Percentiles rank a stretch among this genome's conserved stretches.
These are phyloP conservation scores for Beta corolliflora DNA, from an alignment of 179 eudicot genomes.

Conservation along the genomic window DNA sequence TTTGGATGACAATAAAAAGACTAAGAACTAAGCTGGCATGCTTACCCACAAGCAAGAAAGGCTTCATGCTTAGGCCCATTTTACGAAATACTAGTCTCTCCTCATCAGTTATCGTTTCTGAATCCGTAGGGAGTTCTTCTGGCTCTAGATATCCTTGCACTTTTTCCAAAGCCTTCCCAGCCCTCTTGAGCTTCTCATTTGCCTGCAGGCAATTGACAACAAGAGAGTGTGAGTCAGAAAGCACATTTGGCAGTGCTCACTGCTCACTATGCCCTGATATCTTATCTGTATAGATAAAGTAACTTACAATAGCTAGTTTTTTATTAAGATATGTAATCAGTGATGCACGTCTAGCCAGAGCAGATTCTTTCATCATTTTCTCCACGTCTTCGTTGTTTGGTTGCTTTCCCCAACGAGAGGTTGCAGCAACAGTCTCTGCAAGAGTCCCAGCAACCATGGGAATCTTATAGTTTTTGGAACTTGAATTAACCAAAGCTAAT, in stretches of 20 bases:
- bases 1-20: not conserved
- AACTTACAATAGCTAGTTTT: slow-evolving; percentile 72
- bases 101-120: slow-evolving; percentile 80
- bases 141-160: slow-evolving; percentile 72
- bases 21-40: slow-evolving; percentile 13
- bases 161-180: slow-evolving; percentile 73
- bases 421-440: slow-evolving; percentile 86
- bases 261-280: too few species aligned
- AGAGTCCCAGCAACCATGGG: slow-evolving; percentile 91
- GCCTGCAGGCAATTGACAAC: slow-evolving; percentile 50
- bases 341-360: slow-evolving; percentile 77
- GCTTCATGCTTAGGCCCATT: slow-evolving; percentile 97
- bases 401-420: slow-evolving; percentile 79
- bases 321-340: slow-evolving; percentile 59
- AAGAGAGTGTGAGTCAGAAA: too few species aligned
- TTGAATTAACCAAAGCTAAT: slow-evolving; percentile 37
- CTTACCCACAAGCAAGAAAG: slow-evolving; percentile 76
- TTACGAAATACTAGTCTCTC: slow-evolving; percentile 86
- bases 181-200: slow-evolving; percentile 64
- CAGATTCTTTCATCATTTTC: slow-evolving; percentile 74
- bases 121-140: slow-evolving; percentile 79
- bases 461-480: slow-evolving; percentile 34
- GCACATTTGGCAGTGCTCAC: not conserved
- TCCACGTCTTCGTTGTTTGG: slow-evolving; percentile 53
- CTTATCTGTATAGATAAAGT: not conserved